Base-by-base conservation (phyloP, 2,329 filamentous ascomycete genomes). In the Trichophyton simii region DNA sequence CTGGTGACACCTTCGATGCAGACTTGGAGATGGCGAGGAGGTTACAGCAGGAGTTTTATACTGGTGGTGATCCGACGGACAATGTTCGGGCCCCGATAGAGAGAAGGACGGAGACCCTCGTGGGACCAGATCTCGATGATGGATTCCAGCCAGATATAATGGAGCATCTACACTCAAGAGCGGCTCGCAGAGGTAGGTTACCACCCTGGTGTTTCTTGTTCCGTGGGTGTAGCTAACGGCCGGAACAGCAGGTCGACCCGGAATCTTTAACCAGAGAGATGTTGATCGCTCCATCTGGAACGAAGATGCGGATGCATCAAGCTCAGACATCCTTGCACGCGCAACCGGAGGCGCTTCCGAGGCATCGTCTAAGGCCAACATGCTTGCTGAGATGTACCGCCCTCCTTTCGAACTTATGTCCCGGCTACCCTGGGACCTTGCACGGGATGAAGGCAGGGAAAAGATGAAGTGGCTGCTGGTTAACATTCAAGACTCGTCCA, bases 401-500 rank as follows among this genome's bases (percentile, higher is more conserved):
- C 94, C 94, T 1, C 94, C 94, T 0, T 94, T 91, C 72, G 90
- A 96, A 42, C 77, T 99, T 50, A 96, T 99, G 78, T 85, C 84
- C 22, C 83, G 83, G 38, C 74, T 89, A 36, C 78, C 84, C n/a
- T 96, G 89, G 86, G 89, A 96, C 66, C 82, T 87, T 62, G 94
- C 90, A 13, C 84, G 94, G 60, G 83, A 91, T 15, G 81, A 91
- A 67, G 94, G 92, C 63, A 95, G 94, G 72, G 88, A 91, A 54
- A 82, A 86, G 31, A 86, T 90, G 78, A 96, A 95, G 73, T 99
- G 94, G 94, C 83, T 99, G 57, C 75, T 99, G 67, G 90, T 96
- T 64, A 97, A 99, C 72, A 85, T 99, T 15, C 94, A 99, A 74
- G 91, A 99, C 71, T 84, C 89, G 66, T 88, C 88, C 41, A 86